phyloP scores from a whole-genome alignment of 1,139 yeast genomes.

The Candida tunisiensis region DNA sequence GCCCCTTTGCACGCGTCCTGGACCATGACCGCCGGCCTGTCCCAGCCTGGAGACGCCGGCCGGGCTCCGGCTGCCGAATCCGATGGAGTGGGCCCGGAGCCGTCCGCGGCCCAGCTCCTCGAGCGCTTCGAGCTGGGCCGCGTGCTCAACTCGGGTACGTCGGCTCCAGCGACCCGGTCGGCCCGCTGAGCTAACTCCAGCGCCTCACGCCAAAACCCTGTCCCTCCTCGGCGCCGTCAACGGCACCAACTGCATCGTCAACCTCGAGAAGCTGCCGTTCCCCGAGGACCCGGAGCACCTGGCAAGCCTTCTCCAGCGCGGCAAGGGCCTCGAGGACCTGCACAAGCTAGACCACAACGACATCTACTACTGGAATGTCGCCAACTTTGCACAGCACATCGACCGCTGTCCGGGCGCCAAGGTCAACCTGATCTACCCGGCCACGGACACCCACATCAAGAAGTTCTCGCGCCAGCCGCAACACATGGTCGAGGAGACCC shows the following conservation, averaged over 20 bases:
- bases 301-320: slow-evolving; percentile 7
- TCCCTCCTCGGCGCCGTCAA: slow-evolving; percentile 52
- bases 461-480: slow-evolving; percentile 45
- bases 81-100: no score
- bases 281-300: slow-evolving; percentile 9
- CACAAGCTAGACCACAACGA: slow-evolving; percentile 51
- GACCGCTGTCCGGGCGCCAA: slow-evolving; percentile 44
- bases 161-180: no score
- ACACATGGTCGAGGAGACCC: slow-evolving; percentile 64
- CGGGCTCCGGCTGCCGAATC: no score
- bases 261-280: slow-evolving; percentile 60
- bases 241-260: slow-evolving; percentile 45
- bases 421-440: slow-evolving; percentile 72
- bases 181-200: slow-evolving; percentile 16
- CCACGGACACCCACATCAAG: slow-evolving; percentile 67
- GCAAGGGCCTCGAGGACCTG: slow-evolving; percentile 15
- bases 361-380: slow-evolving; percentile 68
- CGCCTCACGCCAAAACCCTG: slow-evolving; percentile 48
- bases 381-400: slow-evolving; percentile 31
- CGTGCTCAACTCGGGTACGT: no score
- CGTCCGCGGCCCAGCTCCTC: no score
- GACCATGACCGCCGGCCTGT: no score
- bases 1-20: no score
- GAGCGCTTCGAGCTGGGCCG: no score
- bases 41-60: no score